Conservation (phyloP, 441 rosid genomes). For the Jatropha multifida region DNA sequence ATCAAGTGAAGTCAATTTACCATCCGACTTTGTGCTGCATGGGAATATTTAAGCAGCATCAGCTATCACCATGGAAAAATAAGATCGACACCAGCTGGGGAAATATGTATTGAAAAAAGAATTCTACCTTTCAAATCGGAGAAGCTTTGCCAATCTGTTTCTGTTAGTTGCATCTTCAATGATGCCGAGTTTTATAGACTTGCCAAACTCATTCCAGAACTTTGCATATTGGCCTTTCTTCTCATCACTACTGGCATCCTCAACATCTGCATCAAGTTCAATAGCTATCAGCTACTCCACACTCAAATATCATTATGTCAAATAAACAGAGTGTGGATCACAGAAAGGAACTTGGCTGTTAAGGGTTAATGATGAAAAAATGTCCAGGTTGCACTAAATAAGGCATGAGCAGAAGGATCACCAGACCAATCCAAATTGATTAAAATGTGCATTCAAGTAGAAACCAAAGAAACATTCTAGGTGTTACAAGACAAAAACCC, state of each 20-base stretch:
- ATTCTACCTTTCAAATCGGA: constrained; percentile 82
- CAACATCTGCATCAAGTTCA: constrained; percentile 44
- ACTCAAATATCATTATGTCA: constrained; percentile 4
- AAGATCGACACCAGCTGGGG: not conserved
- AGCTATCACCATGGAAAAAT: not conserved
- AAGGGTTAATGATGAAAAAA: not conserved
- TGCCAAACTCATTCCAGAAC: constrained; percentile 96
- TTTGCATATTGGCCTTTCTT: constrained; percentile 83
- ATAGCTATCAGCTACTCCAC: constrained; percentile 5
- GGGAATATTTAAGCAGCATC: not conserved
- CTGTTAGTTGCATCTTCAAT: constrained; percentile 42
- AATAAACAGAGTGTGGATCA: not conserved
- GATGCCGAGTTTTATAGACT: constrained; percentile 50
- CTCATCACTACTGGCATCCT: constrained; percentile 64
- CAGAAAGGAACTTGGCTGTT: not conserved
- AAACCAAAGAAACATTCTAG: not conserved
- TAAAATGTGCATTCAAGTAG: not conserved
- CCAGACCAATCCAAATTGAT: not conserved
- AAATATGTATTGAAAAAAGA: not conserved
- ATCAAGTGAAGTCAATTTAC: constrained; percentile 85
- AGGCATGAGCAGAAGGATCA: not conserved
- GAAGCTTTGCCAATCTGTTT: constrained; percentile 87
- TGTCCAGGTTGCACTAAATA: not conserved
- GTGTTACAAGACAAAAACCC: not conserved
- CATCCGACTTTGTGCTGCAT: constrained; percentile 85